phyloP scores from a whole-genome alignment of 2,329 filamentous ascomycete species.

The Neofusicoccum kwambonambiense region DNA sequence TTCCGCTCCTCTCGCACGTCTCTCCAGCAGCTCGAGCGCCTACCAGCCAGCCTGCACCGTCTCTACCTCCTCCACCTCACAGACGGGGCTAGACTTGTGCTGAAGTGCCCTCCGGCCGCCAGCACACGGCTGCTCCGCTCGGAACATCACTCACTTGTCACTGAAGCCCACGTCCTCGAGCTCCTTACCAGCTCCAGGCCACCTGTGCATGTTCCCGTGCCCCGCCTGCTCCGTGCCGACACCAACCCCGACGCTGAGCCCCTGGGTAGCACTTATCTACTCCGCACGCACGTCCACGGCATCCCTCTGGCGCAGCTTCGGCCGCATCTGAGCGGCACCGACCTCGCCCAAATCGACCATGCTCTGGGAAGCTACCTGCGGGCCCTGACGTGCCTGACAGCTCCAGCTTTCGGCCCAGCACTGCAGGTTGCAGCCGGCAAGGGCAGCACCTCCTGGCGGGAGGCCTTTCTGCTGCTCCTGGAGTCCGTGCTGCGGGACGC shows the following conservation, averaged over 20 bases:
- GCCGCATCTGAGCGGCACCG: slow-evolving; percentile 33
- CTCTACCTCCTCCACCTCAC: slow-evolving; percentile 42
- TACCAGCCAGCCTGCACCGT: slow-evolving; percentile 39
- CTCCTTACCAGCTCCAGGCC: slow-evolving; percentile 20
- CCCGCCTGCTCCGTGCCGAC: slow-evolving; percentile 42
- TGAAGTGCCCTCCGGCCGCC: slow-evolving; percentile 41
- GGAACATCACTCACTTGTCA: slow-evolving; percentile 42
- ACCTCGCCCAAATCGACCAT: slow-evolving; percentile 40
- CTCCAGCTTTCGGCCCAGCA: slow-evolving; percentile 52
- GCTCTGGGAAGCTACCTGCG: slow-evolving; percentile 42
- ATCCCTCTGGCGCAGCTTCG: slow-evolving; percentile 32
- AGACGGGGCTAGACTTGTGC: slow-evolving; percentile 40
- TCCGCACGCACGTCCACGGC: slow-evolving; percentile 35
- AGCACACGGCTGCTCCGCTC: slow-evolving; percentile 42
- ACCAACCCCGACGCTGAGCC: slow-evolving; percentile 23
- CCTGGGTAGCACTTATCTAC: slow-evolving; percentile 33
- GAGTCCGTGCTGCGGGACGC: slow-evolving; percentile 56
- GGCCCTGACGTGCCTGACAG: slow-evolving; percentile 45
- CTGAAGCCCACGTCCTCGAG: slow-evolving; percentile 40
- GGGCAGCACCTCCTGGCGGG: slow-evolving; percentile 52
- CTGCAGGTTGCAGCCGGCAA: slow-evolving; percentile 46
- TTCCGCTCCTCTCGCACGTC: slow-evolving; percentile 33
- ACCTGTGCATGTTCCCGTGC: slow-evolving; percentile 31
- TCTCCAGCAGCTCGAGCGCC: slow-evolving; percentile 35
- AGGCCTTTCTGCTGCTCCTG: slow-evolving; percentile 52